Evolutionary conservation across 352 stramenopile species (phyloP).

Genomic region (Sclerospora graminicola): DNA sequence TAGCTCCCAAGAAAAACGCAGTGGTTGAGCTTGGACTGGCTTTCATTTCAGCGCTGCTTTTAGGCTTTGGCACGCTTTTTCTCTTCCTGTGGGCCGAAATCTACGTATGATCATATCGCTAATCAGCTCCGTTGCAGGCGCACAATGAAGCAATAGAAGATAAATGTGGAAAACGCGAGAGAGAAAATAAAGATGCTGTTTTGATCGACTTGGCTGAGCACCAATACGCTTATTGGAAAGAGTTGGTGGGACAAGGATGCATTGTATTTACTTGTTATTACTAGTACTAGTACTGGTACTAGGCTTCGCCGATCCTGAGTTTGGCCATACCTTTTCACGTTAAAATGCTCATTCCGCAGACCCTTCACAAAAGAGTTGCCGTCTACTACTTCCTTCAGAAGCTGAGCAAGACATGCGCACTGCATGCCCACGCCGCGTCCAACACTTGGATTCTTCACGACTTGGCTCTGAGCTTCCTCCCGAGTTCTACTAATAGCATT

Average conservation of each 20-base stretch:
- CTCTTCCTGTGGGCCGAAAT: slow-evolving; percentile 84
- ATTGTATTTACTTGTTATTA: slow-evolving; percentile 20
- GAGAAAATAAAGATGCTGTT: no score
- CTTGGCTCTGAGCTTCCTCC: slow-evolving; percentile 16
- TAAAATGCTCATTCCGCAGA: slow-evolving; percentile 10
- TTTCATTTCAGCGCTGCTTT: slow-evolving; percentile 52
- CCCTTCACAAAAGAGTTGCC: slow-evolving; percentile 15
- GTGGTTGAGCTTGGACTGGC: slow-evolving; percentile 57
- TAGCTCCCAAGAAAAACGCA: slow-evolving; percentile 71
- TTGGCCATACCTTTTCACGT: slow-evolving; percentile 15
- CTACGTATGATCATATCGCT: slow-evolving; percentile 53
- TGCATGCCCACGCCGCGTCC: slow-evolving; percentile 23
- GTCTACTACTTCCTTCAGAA: slow-evolving; percentile 30
- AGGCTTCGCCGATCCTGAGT: slow-evolving; percentile 26
- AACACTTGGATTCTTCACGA: slow-evolving; percentile 33
- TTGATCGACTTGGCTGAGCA: no score
- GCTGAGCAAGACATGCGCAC: slow-evolving; percentile 16
- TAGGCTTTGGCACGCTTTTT: slow-evolving; percentile 78
- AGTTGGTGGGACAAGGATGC: slow-evolving; percentile 17
- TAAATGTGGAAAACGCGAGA: no score
- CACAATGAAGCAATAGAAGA: no score
- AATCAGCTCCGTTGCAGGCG: background rate
- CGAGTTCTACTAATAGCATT: slow-evolving; percentile 13
- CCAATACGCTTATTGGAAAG: no score
- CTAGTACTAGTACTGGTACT: no score